phyloP scores from a whole-genome alignment of 1,284 basidiomycete species.

The Retiboletus flavoniger region DNA sequence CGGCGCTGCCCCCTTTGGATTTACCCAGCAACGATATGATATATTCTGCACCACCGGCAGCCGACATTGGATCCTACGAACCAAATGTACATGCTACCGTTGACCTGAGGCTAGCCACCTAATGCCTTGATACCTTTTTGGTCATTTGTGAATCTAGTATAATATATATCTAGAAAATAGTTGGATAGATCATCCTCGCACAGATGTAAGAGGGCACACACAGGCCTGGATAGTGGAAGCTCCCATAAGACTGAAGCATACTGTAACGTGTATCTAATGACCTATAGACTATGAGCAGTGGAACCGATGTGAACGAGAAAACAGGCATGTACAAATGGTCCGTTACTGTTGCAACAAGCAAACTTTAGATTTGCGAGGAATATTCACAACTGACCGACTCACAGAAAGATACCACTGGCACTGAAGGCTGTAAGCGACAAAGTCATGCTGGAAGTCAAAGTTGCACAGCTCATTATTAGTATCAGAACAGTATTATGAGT shows the following conservation, averaged over 20 bases:
- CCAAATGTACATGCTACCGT: too few species aligned
- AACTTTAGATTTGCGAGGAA: background rate
- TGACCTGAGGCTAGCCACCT: conserved; percentile 5
- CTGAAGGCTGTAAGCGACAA: background rate
- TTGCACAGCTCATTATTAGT: conserved; percentile 7
- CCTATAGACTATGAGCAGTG: background rate
- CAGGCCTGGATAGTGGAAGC: conserved; percentile 1
- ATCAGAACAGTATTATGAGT: background rate
- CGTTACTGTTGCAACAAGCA: background rate
- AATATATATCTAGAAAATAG: conserved; percentile 10
- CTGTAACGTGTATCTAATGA: conserved; percentile 3
- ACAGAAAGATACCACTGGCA: background rate
- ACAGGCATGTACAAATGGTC: background rate
- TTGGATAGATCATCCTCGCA: background rate
- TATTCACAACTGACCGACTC: background rate
- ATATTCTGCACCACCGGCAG: too few species aligned
- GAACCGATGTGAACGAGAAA: background rate
- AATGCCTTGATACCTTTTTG: conserved; percentile 4
- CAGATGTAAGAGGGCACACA: background rate
- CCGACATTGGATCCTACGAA: too few species aligned
- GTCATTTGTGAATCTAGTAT: conserved; percentile 11
- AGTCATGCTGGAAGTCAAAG: background rate
- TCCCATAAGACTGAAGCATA: conserved; percentile 4
- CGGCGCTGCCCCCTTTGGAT: too few species aligned
- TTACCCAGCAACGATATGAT: too few species aligned